Percentiles rank a stretch among this genome's conserved stretches.
Evolutionary conservation across 148 eudicot species (phyloP).

Genomic region (Persicaria maculosa): DNA sequence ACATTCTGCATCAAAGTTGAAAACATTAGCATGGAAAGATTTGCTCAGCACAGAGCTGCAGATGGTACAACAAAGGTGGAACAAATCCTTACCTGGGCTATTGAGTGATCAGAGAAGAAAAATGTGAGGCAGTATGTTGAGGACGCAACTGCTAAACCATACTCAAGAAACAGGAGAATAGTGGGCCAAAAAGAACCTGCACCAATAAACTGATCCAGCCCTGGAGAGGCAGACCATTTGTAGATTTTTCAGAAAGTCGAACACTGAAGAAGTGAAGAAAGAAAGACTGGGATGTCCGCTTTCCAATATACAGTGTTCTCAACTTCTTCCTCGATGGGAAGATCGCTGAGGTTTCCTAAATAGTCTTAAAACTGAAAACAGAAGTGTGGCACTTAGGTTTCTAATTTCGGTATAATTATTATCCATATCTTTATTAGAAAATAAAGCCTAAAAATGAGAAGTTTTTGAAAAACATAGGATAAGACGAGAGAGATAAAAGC

Average conservation of each 20-base stretch:
- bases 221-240: constrained; percentile 27
- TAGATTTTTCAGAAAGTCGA: background rate
- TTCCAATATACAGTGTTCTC: background rate
- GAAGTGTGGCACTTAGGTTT: too few relatives aligned
- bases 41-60: background rate
- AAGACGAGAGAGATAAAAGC: too few relatives aligned
- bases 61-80: constrained; percentile 11
- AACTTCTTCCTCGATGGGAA: background rate
- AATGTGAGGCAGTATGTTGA: constrained; percentile 97
- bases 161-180: constrained; percentile 57
- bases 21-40: constrained; percentile 10
- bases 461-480: too few relatives aligned
- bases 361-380: too few relatives aligned
- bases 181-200: constrained; percentile 56
- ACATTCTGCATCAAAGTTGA: constrained; percentile 59
- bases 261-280: background rate
- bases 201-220: constrained; percentile 89
- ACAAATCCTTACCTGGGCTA: constrained; percentile 66
- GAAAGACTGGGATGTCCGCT: background rate
- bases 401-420: too few relatives aligned
- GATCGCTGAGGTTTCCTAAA: too few relatives aligned
- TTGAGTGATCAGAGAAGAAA: constrained; percentile 79
- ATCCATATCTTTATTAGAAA: too few relatives aligned
- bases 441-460: too few relatives aligned
- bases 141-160: constrained; percentile 91